These are phyloP conservation scores for Alternaria arborescens DNA, from an alignment of 2,329 filamentous ascomycete species.

Conservation along the genomic window DNA sequence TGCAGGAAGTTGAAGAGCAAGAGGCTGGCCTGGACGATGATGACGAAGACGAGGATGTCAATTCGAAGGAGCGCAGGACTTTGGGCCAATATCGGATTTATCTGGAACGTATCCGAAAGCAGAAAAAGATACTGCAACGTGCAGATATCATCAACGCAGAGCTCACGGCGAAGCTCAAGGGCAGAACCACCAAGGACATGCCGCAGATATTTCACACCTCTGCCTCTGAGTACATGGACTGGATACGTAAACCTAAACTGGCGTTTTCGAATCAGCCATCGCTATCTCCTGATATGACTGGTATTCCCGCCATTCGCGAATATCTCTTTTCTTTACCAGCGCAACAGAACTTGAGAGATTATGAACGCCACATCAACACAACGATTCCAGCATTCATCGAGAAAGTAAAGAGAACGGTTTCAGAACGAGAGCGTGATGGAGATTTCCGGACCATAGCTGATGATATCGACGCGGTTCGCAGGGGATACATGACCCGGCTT, in stretches of 20 bases:
- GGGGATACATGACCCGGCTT: slow-evolving; percentile 14
- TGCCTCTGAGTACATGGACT: slow-evolving; percentile 29
- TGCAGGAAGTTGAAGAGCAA: too few species aligned
- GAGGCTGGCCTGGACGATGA: too few species aligned
- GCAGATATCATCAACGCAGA: too few species aligned
- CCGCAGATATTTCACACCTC: slow-evolving; percentile 21
- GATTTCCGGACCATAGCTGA: slow-evolving; percentile 28
- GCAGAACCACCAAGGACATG: not conserved
- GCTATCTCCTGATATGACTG: slow-evolving; percentile 21
- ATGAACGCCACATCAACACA: slow-evolving; percentile 14
- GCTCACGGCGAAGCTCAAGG: too few species aligned
- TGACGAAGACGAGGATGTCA: too few species aligned
- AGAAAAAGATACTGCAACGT: too few species aligned
- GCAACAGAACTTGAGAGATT: slow-evolving; percentile 23
- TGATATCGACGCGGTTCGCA: slow-evolving; percentile 16
- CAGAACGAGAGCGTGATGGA: slow-evolving; percentile 6
- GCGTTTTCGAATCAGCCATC: slow-evolving; percentile 12
- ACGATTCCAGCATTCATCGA: slow-evolving; percentile 21
- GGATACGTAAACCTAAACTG: slow-evolving; percentile 11
- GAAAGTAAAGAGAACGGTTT: slow-evolving; percentile 19
- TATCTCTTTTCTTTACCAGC: slow-evolving; percentile 26
- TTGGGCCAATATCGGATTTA: too few species aligned
- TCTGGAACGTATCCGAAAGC: too few species aligned
- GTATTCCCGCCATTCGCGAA: slow-evolving; percentile 25
- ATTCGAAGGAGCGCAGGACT: too few species aligned